Base-by-base conservation (phyloP, 441 rosid species). In the Populus hybrid region DNA sequence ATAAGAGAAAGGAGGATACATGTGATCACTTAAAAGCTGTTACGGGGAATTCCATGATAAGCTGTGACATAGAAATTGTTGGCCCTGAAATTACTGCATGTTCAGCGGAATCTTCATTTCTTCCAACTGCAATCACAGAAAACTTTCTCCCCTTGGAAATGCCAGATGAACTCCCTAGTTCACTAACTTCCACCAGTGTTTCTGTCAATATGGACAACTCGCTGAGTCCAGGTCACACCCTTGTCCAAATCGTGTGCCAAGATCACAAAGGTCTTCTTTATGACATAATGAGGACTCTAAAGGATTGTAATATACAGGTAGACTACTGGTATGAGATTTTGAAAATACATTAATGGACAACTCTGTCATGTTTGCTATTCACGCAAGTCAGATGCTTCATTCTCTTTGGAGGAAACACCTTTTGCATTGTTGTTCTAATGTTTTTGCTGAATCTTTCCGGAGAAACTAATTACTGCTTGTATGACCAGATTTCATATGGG, bases 231-330 rank as follows among this genome's bases (percentile, higher is more conserved):
- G 89, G 85, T 70, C 99, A 93, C 81, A 93, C 99, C 0, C 93
- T 95, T 30, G 86, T 95, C 67, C 98, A 93, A 82, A 90, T 95
- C 61, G 80, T 77, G 77, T 95, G 99, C 85, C 92, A 81, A 83
- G 95, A 92, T 81, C 99, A 89, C 84, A 95, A 95, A 84, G 98
- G 96, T 36, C 95, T 93, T 80, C 90, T 93, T 18, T 93, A 90
- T 21, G 99, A 95, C 83, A 87, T 93, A 74, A 92, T 92, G 95
- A 86, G 99, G 82, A 95, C 97, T 69, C 85, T 95, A 67, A 93
- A 95, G 83, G 97, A 95, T 82, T 95, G 87, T 83, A 93, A 91
- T 80, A 86, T 92, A 80, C 92, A 95, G 99, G 98, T 95, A 84
- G 67, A 73, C 80, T 57, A 70, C 67, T 42, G 8, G 12, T 64